phyloP scores from a whole-genome alignment of 805 yeast species.

The Clavispora santaluciae region DNA sequence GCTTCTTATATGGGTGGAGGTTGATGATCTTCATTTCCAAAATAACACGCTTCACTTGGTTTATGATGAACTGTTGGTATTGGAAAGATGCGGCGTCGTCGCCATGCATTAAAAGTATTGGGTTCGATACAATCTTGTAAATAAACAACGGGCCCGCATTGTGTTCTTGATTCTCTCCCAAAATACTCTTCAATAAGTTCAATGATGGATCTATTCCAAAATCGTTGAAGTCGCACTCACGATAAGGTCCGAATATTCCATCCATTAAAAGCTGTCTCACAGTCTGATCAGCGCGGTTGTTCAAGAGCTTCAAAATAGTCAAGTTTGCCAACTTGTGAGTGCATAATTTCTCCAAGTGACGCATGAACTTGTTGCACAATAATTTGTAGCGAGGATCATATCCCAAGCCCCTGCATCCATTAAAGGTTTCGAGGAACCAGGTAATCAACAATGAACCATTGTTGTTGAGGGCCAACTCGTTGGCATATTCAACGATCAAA shows the following conservation, averaged over 20 bases:
- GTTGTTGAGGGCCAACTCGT: slow-evolving; percentile 71
- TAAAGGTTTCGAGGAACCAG: slow-evolving; percentile 84
- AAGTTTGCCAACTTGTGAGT: slow-evolving; percentile 81
- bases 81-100: slow-evolving; percentile 18
- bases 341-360: slow-evolving; percentile 59
- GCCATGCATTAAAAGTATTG: slow-evolving; percentile 41
- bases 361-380: slow-evolving; percentile 57
- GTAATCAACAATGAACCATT: slow-evolving; percentile 88
- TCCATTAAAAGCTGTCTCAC: slow-evolving; percentile 60
- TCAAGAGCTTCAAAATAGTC: slow-evolving; percentile 74
- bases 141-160: slow-evolving; percentile 53
- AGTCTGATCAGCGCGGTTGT: slow-evolving; percentile 58
- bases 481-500: slow-evolving; percentile 71
- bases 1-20: slow-evolving; percentile 71
- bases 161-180: slow-evolving; percentile 62
- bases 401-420: slow-evolving; percentile 12
- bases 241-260: slow-evolving; percentile 56
- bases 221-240: slow-evolving; percentile 18
- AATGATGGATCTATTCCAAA: slow-evolving; percentile 33
- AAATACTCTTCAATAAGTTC: slow-evolving; percentile 48
- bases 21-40: slow-evolving; percentile 52
- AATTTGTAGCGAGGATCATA: slow-evolving; percentile 57
- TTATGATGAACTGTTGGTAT: slow-evolving; percentile 51
- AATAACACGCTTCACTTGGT: slow-evolving; percentile 60
- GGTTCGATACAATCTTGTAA: slow-evolving; percentile 72